Evolutionary conservation across 352 stramenopile genomes (phyloP).

Genomic region (Plasmopara viticola): DNA sequence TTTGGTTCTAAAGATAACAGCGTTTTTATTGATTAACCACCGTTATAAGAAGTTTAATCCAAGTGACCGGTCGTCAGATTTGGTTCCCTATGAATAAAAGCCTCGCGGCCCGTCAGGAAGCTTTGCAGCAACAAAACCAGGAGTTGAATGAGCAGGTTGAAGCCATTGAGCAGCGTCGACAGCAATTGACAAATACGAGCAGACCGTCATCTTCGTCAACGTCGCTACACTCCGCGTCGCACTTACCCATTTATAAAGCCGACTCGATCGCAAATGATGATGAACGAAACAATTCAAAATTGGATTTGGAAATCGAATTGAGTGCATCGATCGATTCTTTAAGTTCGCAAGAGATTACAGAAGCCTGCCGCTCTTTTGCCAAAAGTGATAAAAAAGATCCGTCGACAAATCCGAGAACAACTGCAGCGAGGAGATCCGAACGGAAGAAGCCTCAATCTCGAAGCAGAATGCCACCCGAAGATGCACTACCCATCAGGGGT

Average conservation of each 20-base stretch:
- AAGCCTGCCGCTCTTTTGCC: slow-evolving; percentile 8
- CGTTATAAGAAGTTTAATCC: background rate
- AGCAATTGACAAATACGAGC: slow-evolving; percentile 26
- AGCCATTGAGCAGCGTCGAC: slow-evolving; percentile 53
- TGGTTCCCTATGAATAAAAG: slow-evolving; percentile 45
- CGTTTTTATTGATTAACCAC: too few species aligned
- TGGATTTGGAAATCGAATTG: slow-evolving; percentile 35
- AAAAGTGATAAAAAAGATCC: slow-evolving; percentile 21
- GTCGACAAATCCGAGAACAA: slow-evolving; percentile 3
- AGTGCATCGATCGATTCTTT: slow-evolving; percentile 54
- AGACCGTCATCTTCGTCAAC: slow-evolving; percentile 13
- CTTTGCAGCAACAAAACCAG: slow-evolving; percentile 53
- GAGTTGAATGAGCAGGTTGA: slow-evolving; percentile 60
- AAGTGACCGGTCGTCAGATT: slow-evolving; percentile 7
- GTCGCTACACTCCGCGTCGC: slow-evolving; percentile 7
- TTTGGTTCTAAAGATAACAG: too few species aligned
- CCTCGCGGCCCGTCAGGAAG: slow-evolving; percentile 46
- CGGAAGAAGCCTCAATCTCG: slow-evolving; percentile 8
- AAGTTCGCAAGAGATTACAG: slow-evolving; percentile 20
- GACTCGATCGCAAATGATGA: background rate
- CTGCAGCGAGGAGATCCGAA: slow-evolving; percentile 17
- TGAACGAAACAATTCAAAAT: slow-evolving; percentile 10
- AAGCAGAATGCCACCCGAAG: slow-evolving; percentile 9
- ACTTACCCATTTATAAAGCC: slow-evolving; percentile 3
- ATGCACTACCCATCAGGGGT: slow-evolving; percentile 8